phyloP scores from a whole-genome alignment of 2,329 filamentous ascomycete genomes.

The Fusarium metavorans region DNA sequence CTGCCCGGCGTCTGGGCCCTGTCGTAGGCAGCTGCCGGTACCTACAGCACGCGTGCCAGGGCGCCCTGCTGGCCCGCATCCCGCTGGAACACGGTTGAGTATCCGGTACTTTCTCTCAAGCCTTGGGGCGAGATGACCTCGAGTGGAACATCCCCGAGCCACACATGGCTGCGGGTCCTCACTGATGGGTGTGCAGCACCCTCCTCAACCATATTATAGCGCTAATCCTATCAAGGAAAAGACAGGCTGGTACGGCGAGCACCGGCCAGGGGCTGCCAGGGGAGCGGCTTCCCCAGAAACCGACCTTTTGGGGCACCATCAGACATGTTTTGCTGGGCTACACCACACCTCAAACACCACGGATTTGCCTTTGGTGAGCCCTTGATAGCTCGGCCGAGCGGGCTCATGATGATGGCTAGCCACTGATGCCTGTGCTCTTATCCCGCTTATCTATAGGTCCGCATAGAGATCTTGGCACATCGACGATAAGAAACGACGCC shows the following conservation, averaged over 20 bases:
- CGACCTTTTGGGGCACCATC: slow-evolving; percentile 48
- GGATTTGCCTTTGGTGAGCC: slow-evolving; percentile 35
- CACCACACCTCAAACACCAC: slow-evolving; percentile 8
- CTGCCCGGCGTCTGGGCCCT: not conserved
- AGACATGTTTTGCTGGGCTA: slow-evolving; percentile 40
- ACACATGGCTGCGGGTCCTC: slow-evolving; percentile 44
- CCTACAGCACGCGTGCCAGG: slow-evolving; percentile 31
- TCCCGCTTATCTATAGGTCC: slow-evolving; percentile 35
- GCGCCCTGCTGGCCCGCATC: slow-evolving; percentile 21
- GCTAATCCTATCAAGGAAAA: slow-evolving; percentile 48
- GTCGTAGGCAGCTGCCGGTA: slow-evolving; percentile 35
- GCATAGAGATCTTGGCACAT: slow-evolving; percentile 25
- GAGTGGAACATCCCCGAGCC: slow-evolving; percentile 41
- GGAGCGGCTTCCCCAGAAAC: slow-evolving; percentile 46
- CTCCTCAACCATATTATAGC: slow-evolving; percentile 59
- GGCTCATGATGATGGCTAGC: slow-evolving; percentile 13
- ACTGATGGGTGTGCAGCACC: slow-evolving; percentile 43
- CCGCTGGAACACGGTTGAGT: slow-evolving; percentile 37
- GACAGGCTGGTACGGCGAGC: slow-evolving; percentile 26
- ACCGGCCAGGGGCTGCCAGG: slow-evolving; percentile 43
- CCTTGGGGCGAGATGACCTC: not conserved
- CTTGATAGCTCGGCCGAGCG: slow-evolving; percentile 44
- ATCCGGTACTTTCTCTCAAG: slow-evolving; percentile 39
- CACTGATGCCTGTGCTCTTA: slow-evolving; percentile 9
- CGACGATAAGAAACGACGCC: slow-evolving; percentile 28